Conservation (phyloP, 352 stramenopile species). For the Phytopythium helicoides region DNA sequence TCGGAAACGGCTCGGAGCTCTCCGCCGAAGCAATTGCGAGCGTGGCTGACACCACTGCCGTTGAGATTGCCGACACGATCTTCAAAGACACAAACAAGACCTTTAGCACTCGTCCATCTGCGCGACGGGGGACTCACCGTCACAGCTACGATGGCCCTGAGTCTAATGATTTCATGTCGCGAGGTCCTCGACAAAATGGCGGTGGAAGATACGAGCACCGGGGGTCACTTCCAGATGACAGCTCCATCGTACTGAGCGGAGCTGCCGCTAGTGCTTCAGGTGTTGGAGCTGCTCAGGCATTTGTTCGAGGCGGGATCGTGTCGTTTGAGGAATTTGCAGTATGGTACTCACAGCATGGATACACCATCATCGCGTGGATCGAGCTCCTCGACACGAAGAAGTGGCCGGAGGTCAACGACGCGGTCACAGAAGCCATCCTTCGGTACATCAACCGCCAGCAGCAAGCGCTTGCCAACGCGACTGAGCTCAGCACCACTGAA, state of each 20-base stretch:
- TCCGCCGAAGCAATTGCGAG: slow-evolving; percentile 80
- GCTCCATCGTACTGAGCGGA: slow-evolving; percentile 49
- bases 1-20: slow-evolving; percentile 87
- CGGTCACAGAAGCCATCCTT: slow-evolving; percentile 70
- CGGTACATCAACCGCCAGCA: slow-evolving; percentile 75
- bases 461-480: slow-evolving; percentile 43
- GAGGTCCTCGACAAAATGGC: slow-evolving; percentile 26
- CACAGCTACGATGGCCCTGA: slow-evolving; percentile 60
- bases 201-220: slow-evolving; percentile 63
- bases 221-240: slow-evolving; percentile 62
- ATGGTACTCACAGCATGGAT: slow-evolving; percentile 84
- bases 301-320: slow-evolving; percentile 71
- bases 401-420: slow-evolving; percentile 64
- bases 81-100: slow-evolving; percentile 85
- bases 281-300: slow-evolving; percentile 60
- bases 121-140: slow-evolving; percentile 27
- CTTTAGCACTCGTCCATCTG: slow-evolving; percentile 46
- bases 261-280: slow-evolving; percentile 50
- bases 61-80: slow-evolving; percentile 79
- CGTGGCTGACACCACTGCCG: slow-evolving; percentile 76
- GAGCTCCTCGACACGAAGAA: slow-evolving; percentile 84
- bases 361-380: slow-evolving; percentile 85
- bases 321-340: slow-evolving; percentile 83
- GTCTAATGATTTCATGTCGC: slow-evolving; percentile 28
- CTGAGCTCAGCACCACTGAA: slow-evolving; percentile 31